Evolutionary conservation across 176 grass and related monocot species (phyloP).

Genomic region (Triticum turgidum): DNA sequence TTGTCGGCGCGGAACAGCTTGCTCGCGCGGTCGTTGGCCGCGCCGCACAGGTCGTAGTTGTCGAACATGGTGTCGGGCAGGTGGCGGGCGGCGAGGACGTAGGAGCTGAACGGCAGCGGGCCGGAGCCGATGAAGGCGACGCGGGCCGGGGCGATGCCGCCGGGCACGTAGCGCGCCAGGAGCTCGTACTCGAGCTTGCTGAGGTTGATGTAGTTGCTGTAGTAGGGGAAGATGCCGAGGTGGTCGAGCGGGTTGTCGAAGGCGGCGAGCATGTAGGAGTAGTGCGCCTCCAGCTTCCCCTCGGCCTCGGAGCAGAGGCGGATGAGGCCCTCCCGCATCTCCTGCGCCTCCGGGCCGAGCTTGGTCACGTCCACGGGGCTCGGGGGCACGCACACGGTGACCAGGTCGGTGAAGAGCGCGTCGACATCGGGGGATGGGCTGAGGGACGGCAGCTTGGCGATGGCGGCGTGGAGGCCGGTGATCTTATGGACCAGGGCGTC

Average conservation of each 20-base stretch:
- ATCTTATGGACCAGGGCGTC: slow-evolving; percentile 54
- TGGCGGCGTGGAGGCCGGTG: slow-evolving; percentile 37
- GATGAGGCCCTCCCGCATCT: slow-evolving; percentile 59
- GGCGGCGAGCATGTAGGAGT: slow-evolving; percentile 55
- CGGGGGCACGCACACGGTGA: slow-evolving; percentile 59
- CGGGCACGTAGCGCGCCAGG: slow-evolving; percentile 37
- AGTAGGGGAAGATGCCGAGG: slow-evolving; percentile 64
- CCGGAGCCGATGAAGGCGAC: slow-evolving; percentile 62
- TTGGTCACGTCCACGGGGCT: slow-evolving; percentile 57
- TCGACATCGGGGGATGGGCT: slow-evolving; percentile 56
- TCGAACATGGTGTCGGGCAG: slow-evolving; percentile 35
- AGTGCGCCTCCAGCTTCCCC: slow-evolving; percentile 65
- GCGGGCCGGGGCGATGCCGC: slow-evolving; percentile 12
- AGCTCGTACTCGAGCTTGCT: slow-evolving; percentile 68
- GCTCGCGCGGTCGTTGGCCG: slow-evolving; percentile 50
- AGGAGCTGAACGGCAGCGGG: slow-evolving; percentile 56
- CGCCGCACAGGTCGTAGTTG: slow-evolving; percentile 47
- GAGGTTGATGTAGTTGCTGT: slow-evolving; percentile 74
- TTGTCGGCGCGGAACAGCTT: slow-evolving; percentile 54
- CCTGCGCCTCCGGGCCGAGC: slow-evolving; percentile 36
- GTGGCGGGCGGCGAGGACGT: slow-evolving; percentile 48
- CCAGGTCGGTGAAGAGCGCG: slow-evolving; percentile 70
- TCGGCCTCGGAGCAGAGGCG: slow-evolving; percentile 62
- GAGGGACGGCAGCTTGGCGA: slow-evolving; percentile 53
- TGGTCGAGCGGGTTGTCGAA: slow-evolving; percentile 78